These are phyloP conservation scores for Pythium monospermum DNA, from an alignment of 352 stramenopile species.

Conservation along the genomic window DNA sequence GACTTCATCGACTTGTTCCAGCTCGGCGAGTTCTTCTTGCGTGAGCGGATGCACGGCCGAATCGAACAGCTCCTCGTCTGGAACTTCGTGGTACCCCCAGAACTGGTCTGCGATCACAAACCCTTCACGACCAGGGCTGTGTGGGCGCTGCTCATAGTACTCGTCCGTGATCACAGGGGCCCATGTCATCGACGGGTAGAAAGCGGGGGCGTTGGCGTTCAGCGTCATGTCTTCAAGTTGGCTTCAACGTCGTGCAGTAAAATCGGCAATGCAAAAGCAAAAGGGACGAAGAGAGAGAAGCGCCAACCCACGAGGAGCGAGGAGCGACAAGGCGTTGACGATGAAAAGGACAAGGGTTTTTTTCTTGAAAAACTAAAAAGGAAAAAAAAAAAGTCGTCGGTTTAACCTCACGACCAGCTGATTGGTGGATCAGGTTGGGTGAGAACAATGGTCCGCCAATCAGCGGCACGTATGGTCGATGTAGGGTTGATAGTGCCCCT, in stretches of 20 bases:
- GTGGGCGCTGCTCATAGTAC: conserved; percentile 56
- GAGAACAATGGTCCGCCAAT: not conserved
- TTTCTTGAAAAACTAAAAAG: too few species aligned
- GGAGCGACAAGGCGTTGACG: too few species aligned
- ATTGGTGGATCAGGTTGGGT: not conserved
- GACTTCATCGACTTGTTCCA: conserved; percentile 77
- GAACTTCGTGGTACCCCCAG: conserved; percentile 45
- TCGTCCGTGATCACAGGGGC: conserved; percentile 54
- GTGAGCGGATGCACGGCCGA: conserved; percentile 54
- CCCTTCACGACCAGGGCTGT: conserved; percentile 48
- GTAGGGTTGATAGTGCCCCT: too few species aligned
- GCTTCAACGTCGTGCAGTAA: not conserved
- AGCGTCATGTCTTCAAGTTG: conserved; percentile 18
- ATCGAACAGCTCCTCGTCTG: conserved; percentile 79
- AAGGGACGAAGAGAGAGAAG: too few species aligned
- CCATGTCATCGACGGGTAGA: conserved; percentile 57
- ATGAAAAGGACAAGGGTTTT: too few species aligned
- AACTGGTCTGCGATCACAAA: conserved; percentile 63
- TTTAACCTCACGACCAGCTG: not conserved
- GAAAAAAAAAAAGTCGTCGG: not conserved
- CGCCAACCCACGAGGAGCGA: not conserved
- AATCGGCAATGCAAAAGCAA: not conserved
- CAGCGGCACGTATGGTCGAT: too few species aligned
- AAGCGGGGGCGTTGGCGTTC: conserved; percentile 48
- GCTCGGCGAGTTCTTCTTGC: conserved; percentile 48